These are phyloP conservation scores for Cyclanthera cordifolia DNA, from an alignment of 306 rosid species.

Conservation along the genomic window DNA sequence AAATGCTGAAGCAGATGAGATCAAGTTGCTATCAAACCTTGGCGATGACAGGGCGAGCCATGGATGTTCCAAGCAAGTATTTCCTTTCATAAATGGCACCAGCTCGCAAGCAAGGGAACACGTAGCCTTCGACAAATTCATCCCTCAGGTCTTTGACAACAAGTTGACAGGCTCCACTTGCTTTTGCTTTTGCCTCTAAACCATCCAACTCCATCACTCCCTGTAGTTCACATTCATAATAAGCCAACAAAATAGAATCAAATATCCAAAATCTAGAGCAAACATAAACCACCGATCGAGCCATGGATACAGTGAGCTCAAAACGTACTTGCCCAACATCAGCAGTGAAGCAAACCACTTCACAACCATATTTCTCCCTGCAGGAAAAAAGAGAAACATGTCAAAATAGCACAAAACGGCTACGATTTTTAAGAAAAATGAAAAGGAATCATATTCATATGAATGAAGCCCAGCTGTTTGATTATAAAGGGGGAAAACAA, in stretches of 20 bases:
- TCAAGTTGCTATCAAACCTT: slow-evolving; percentile 24
- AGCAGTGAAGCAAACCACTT: slow-evolving; percentile 98
- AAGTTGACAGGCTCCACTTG: slow-evolving; percentile 90
- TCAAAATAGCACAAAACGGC: slow-evolving; percentile 3
- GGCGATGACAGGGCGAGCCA: slow-evolving; percentile 95
- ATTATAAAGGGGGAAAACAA: too few species aligned
- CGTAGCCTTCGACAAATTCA: slow-evolving; percentile 69
- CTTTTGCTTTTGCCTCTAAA: slow-evolving; percentile 78
- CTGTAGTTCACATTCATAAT: slow-evolving; percentile 17
- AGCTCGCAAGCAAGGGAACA: slow-evolving; percentile 83
- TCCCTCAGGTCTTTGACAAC: slow-evolving; percentile 79
- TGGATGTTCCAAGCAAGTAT: slow-evolving; percentile 88
- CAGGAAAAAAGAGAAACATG: slow-evolving; percentile 14
- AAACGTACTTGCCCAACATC: slow-evolving; percentile 88
- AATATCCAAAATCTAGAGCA: background rate
- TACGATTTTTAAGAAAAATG: background rate
- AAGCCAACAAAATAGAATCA: background rate
- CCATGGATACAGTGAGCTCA: background rate
- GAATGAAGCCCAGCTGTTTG: too few species aligned
- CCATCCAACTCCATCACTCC: slow-evolving; percentile 84
- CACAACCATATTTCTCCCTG: slow-evolving; percentile 96
- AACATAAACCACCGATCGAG: background rate
- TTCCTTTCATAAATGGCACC: slow-evolving; percentile 94
- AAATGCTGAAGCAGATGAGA: background rate
- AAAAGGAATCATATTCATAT: background rate